Evolutionary conservation across 2,329 filamentous ascomycete genomes (phyloP), one percentile per base, ranked within the genome.

Genomic region (Xylariomycetidae sp.): DNA sequence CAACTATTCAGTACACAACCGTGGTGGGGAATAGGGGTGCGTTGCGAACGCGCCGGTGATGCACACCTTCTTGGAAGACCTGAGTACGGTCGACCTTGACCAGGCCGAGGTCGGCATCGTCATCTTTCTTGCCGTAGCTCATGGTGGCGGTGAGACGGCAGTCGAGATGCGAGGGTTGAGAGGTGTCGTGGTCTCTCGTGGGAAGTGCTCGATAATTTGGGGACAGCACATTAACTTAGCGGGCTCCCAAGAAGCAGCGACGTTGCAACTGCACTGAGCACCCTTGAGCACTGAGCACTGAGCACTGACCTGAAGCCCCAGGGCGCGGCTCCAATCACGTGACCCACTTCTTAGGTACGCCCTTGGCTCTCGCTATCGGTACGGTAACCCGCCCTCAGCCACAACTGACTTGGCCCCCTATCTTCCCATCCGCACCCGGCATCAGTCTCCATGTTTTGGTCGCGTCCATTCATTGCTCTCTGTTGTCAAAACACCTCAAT

Each of bases 111-210:
- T 95, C 90, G 59, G 82, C 86, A 72, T 98, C 92, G 75, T 96
- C 92, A 65, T 98, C 90, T 74, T 95, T 96, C 72, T 98, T 98
- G 72, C 90, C 82, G 77, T 92, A 94, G 68, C 84, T 92, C 89
- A 95, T 95, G 58, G 50, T 79, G 68, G 67, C 64, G 40, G 40
- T 29, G 40, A 47, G 44, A 48, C 46, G 44, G 46, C 46, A 39
- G 29, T 43, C 38, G 39, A 42, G 43, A 32, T 26, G 31, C 41
- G 49, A 46, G 47, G 44, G 52, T 48, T 45, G 47, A 55, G n/a
- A 50, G 52, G 42, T 48, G 40, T 47, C 39, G 44, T 32, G 32
- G 36, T 42, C 41, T 40, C 38, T 42, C 34, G 40, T 32, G 34
- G 36, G 41, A 14, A 20, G 32, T 39, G 40, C 49, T 40, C 35